Evolutionary conservation across 1,139 yeast genomes (phyloP).

Genomic region (Nakaseomyces kungkrabaensis): DNA sequence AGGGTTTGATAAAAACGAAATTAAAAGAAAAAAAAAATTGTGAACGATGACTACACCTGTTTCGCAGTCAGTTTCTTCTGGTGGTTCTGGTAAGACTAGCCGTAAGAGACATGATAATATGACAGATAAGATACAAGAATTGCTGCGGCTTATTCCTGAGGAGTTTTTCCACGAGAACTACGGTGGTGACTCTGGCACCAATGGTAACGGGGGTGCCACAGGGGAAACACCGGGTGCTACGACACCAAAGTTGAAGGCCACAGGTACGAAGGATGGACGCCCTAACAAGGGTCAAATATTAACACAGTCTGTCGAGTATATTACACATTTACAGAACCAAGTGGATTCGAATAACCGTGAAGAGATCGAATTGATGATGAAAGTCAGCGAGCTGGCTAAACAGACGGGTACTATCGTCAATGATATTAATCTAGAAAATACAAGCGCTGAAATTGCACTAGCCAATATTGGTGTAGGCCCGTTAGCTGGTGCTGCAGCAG

Average conservation of each 20-base stretch:
- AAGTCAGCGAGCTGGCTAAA: constrained; percentile 42
- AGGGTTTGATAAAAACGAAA: background rate
- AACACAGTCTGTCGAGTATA: constrained; percentile 76
- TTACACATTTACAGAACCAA: constrained; percentile 58
- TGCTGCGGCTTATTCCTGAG: constrained; percentile 58
- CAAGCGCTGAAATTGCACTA: constrained; percentile 73
- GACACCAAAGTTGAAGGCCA: constrained; percentile 42
- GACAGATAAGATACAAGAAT: constrained; percentile 79
- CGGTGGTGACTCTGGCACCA: constrained; percentile 7
- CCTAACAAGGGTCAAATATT: constrained; percentile 91
- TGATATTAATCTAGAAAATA: constrained; percentile 45
- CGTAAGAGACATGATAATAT: constrained; percentile 72
- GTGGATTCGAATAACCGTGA: constrained; percentile 70
- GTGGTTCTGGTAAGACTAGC: constrained; percentile 16
- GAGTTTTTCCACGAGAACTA: constrained; percentile 39
- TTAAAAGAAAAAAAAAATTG: background rate
- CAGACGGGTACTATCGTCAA: constrained; percentile 30
- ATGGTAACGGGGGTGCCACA: constrained; percentile 31
- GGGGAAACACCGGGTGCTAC: constrained; percentile 66
- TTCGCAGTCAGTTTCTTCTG: constrained; percentile 13
- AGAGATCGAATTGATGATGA: constrained; percentile 64
- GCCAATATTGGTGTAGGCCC: constrained; percentile 80
- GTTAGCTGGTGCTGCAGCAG: constrained; percentile 35
- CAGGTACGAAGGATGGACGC: constrained; percentile 59
- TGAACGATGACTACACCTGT: constrained; percentile 9